These are phyloP conservation scores for Verticillium zaregamsianum DNA, from an alignment of 2,329 filamentous ascomycete genomes.

Conservation along the genomic window DNA sequence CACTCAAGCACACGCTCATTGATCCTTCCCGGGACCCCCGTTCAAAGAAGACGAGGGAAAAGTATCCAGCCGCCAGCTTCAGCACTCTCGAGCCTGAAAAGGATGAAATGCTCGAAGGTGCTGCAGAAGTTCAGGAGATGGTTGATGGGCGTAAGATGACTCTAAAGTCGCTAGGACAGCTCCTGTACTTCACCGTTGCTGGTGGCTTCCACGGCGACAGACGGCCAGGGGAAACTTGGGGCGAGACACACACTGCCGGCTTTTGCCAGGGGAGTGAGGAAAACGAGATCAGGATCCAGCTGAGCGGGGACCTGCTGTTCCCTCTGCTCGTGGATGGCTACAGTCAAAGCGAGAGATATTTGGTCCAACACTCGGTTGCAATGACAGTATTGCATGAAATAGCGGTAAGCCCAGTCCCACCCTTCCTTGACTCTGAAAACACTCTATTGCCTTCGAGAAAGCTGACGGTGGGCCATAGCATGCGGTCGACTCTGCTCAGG, in stretches of 20 bases:
- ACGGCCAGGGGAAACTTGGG: too few species aligned
- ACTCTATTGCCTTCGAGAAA: too few species aligned
- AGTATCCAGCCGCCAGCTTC: background rate
- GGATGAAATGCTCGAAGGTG: too few species aligned
- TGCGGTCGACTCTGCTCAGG: slow-evolving; percentile 2
- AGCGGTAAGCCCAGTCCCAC: background rate
- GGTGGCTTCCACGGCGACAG: background rate
- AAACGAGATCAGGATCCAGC: slow-evolving; percentile 1
- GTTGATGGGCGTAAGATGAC: background rate
- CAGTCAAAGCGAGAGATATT: slow-evolving; percentile 15
- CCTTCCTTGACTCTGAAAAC: background rate
- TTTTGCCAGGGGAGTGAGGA: background rate
- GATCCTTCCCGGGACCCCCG: slow-evolving; percentile 8
- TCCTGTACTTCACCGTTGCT: slow-evolving; percentile 1
- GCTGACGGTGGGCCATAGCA: background rate
- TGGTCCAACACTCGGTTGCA: too few species aligned
- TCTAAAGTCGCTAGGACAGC: background rate
- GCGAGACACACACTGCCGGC: too few species aligned
- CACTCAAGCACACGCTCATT: slow-evolving; percentile 18
- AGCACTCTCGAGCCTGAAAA: background rate
- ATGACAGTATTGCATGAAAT: background rate
- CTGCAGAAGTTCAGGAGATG: background rate
- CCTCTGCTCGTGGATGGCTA: slow-evolving; percentile 17
- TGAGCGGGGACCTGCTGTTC: slow-evolving; percentile 17
- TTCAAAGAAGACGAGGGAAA: background rate